Evolutionary conservation across 1,139 yeast genomes (phyloP), one percentile per base, ranked within the genome.

Genomic region (Nakaseomyces nivariensis): DNA sequence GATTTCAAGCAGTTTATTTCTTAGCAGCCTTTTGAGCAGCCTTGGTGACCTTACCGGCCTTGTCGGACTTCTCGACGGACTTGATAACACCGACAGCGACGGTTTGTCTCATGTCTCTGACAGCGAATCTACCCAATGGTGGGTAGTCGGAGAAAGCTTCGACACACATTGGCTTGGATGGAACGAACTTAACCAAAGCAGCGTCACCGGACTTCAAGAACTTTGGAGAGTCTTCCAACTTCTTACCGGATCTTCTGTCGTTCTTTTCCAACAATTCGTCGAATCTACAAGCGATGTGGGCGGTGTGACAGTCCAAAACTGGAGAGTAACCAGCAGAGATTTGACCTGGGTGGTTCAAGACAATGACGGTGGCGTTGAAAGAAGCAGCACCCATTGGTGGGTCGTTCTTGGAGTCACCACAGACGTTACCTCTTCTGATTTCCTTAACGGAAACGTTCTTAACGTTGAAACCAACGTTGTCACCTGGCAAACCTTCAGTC

Each of bases 41-140:
- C 90, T 92, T 92, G 92, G 98, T 92, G 69, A 92, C 97, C 92
- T 92, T 92, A 81, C 95, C 95, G 70, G 88, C 87, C 68, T 73
- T 74, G 79, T 84, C 94, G 63, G 94, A 72, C 87, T 92, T 92
- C 73, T 82, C 96, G 70, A 92, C 97, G 67, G 94, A 78, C 87
- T 90, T 90, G 92, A 90, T 88, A 74, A 90, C 97, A 88, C 97
- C 97, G 74, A 90, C 97, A 73, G 97, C 97, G 70, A 90, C 97
- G 67, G 97, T 89, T 79, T 88, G 96, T 85, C 97, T 87, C 97
- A 89, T 89, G 78, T 89, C 97, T 85, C 97, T 92, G 82, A 89
- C 97, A 72, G 97, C 96, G 81, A 89, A 89, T 83, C 96, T 88
- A 75, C 96, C 96, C 73, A 88, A 85, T 73, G 96, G 96, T 77